Evolutionary conservation across 371 early-diverging fungal species (phyloP), one percentile per base, ranked within the genome.

Genomic region (Haplosporangium sp.): DNA sequence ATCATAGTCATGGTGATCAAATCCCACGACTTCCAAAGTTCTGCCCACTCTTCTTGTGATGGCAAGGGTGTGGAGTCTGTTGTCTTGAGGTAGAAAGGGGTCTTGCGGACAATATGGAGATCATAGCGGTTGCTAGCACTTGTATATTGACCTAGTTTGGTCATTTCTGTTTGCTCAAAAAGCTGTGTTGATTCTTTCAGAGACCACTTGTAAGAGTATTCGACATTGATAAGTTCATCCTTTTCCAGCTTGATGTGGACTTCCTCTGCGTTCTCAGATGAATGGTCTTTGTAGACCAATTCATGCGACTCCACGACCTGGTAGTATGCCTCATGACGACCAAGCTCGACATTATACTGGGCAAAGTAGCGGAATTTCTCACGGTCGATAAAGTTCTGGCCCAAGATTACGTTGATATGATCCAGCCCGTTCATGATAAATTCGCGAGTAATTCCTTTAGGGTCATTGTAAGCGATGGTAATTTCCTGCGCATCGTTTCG

Each of bases 361-460:
- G 93, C 90, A 35, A 90, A 85, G 66, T 94, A 97, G 5, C 82
- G 87, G 68, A 96, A 96, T 19, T 88, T 75, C 10, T 66, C 35
- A 8, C 87, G 81, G 65, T 93, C 87, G 67, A 96, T 85, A 20
- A 89, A 74, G 4, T 78, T 64, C 60, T 88, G 84, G 0, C 85
- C 87, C 45, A 96, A 78, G 57, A 96, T 89, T 27, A 68, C 71
- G 71, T 95, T 94, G 70, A 91, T 87, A 65, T 96, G 95, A 65
- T 90, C 85, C 35, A 97, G 83, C 2, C 95, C 94, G 63, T 96
- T 96, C 88, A 97, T 86, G 69, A 94, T 89, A 64, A 97, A 97
- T 35, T 93, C 92, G 11, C 89, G 86, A 0, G 96, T 95, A 7
- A 94, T 76, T 4, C 94, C 94, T 47, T 87, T 71, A 4, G 92